Evolutionary conservation across 805 yeast species (phyloP), one percentile per base, ranked within the genome.

Genomic region (Saccharomycopsis fermentans): DNA sequence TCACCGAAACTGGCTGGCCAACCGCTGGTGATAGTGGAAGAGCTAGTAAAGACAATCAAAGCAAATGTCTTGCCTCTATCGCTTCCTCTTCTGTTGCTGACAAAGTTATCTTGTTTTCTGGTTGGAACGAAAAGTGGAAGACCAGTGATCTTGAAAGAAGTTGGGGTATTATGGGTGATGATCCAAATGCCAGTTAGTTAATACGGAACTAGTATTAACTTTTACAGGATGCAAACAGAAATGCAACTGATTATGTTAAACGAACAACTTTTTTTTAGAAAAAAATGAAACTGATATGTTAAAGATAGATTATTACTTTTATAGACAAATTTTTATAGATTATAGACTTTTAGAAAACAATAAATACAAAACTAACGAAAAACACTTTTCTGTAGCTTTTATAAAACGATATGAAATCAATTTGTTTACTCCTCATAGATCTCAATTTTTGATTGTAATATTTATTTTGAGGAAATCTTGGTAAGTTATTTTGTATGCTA

Each of bases 1-100:
- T 92, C 70, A 83, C 91, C 65, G 99, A 94, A 80, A 79, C 96
- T 62, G 99, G 99, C 65, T 94, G 99, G 98, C 99, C 99, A 70
- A 81, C 88, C 63, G 73, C 80, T 70, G 77, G 80, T 69, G 81
- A 83, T 75, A 92, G 91, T 72, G 78, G 71, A 61, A 95, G 96
- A 66, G 85, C 89, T 58, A 92, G 97, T 59, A 64, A 74, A 56
- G 73, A 71, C 29, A 86, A 90, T 79, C 97, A 90, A 78, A 61
- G 74, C 57, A 73, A 87, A 67, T 96, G 96, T 62, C 75, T 92
- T 64, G 55, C 77, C 55, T 79, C 94, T 52, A 81, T 94, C 68
- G 74, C 79, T 70, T 16, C 37, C 24, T 48, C 40, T 34, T 65
- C 71, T 4, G 60, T 68, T 0, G 72, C 78, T 60, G 82, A 78